phyloP scores from a whole-genome alignment of 2,329 filamentous ascomycete genomes.

The Neofusicoccum sp. region DNA sequence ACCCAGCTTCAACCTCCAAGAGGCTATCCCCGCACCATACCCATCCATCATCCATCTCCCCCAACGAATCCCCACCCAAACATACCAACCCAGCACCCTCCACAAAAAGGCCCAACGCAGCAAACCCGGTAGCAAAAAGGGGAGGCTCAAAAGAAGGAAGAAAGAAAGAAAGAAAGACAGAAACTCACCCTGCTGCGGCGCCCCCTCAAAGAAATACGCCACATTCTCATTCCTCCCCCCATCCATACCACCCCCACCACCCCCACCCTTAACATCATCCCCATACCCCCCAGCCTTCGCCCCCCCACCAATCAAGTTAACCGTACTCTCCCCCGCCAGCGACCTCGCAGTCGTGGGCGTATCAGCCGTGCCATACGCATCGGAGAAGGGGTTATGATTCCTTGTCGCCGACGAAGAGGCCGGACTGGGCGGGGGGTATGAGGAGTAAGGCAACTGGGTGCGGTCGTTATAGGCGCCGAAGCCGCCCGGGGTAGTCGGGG shows the following conservation, averaged over 20 bases:
- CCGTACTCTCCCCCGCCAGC: not conserved
- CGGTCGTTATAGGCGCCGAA: not conserved
- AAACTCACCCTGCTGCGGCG: conserved; percentile 1
- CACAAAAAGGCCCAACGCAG: too few relatives aligned
- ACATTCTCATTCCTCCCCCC: not conserved
- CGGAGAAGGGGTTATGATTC: not conserved
- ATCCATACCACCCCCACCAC: not conserved
- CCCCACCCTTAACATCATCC: not conserved
- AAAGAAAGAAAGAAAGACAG: not conserved
- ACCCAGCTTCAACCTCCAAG: too few relatives aligned
- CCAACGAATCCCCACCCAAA: too few relatives aligned
- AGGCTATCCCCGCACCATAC: too few relatives aligned
- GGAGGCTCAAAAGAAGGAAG: too few relatives aligned
- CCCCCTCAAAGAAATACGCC: conserved; percentile 11
- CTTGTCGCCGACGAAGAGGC: not conserved
- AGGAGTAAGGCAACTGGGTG: not conserved
- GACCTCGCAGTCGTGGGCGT: not conserved
- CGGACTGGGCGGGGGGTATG: too few relatives aligned
- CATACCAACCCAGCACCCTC: too few relatives aligned
- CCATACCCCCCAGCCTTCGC: not conserved
- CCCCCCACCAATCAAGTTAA: not conserved
- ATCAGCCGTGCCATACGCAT: not conserved
- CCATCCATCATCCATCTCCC: too few relatives aligned
- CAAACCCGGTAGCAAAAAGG: too few relatives aligned
- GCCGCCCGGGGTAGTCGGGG: not conserved